Conservation (phyloP, 164 flowering plant genomes). For the Warburgia ugandensis region DNA sequence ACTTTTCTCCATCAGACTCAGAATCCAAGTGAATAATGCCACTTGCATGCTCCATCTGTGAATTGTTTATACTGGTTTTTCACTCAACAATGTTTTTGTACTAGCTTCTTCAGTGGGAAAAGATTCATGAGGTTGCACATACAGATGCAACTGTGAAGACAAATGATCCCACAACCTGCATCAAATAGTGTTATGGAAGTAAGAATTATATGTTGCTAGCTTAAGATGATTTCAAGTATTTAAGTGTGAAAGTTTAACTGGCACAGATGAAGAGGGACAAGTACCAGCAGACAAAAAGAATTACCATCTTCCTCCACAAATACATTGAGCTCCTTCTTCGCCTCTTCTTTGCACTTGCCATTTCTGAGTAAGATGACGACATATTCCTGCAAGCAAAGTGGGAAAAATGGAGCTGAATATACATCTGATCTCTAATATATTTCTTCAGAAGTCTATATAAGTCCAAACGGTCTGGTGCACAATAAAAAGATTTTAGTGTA, state of each 20-base stretch:
- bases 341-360: slow-evolving; percentile 82
- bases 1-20: slow-evolving; percentile 34
- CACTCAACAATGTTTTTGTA: slow-evolving; percentile 18
- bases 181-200: neutral
- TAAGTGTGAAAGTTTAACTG: too few species aligned
- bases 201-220: too few species aligned
- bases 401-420: slow-evolving; percentile 3
- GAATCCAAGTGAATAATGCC: slow-evolving; percentile 23
- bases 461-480: too few species aligned
- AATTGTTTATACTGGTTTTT: slow-evolving; percentile 15
- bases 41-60: slow-evolving; percentile 6
- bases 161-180: slow-evolving; percentile 95
- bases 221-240: too few species aligned
- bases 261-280: neutral
- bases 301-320: slow-evolving; percentile 81
- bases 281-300: slow-evolving; percentile 82
- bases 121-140: slow-evolving; percentile 40
- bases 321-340: slow-evolving; percentile 77
- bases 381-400: slow-evolving; percentile 63
- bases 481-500: too few species aligned
- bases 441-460: too few species aligned
- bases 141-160: slow-evolving; percentile 45
- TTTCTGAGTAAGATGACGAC: slow-evolving; percentile 84
- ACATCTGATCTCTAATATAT: too few species aligned
- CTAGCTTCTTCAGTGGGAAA: slow-evolving; percentile 25